A percentile compares a stretch with the other conserved stretches of the same genome.
Evolutionary conservation across 495 filamentous ascomycete species (phyloP).

Genomic region (Aspergillus homomorphus): DNA sequence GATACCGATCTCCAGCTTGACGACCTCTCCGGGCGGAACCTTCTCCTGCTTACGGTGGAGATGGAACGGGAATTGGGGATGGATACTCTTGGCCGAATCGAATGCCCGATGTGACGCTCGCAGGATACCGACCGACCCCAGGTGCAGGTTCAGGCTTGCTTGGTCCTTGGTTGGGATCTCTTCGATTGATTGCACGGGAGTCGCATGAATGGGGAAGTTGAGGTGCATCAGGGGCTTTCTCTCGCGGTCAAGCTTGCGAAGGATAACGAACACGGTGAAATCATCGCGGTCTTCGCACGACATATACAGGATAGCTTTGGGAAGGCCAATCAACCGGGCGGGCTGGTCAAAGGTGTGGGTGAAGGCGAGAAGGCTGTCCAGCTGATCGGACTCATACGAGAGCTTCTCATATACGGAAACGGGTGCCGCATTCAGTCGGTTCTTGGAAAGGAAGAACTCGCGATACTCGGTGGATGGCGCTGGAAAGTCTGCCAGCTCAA

Average conservation of each 20-base stretch:
- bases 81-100: constrained; percentile 23
- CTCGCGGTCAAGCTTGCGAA: constrained; percentile 36
- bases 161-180: constrained; percentile 32
- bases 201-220: constrained; percentile 32
- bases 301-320: constrained; percentile 40
- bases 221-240: constrained; percentile 33
- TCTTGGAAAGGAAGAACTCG: constrained; percentile 21
- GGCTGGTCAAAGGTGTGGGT: constrained; percentile 28
- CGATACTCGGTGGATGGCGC: constrained; percentile 30
- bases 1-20: constrained; percentile 33
- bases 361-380: constrained; percentile 26
- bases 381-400: constrained; percentile 26
- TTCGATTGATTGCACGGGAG: constrained; percentile 27
- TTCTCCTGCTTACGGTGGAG: constrained; percentile 34
- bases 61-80: constrained; percentile 35
- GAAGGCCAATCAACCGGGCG: constrained; percentile 30
- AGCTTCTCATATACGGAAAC: background rate
- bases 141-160: constrained; percentile 24
- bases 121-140: constrained; percentile 32
- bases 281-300: constrained; percentile 38
- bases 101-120: constrained; percentile 34
- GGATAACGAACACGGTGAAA: constrained; percentile 36
- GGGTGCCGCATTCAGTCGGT: constrained; percentile 7
- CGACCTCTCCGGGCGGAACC: constrained; percentile 29
- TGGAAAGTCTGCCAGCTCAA: constrained; percentile 32